phyloP scores from a whole-genome alignment of 1,139 yeast species.

The Candida neerlandica region DNA sequence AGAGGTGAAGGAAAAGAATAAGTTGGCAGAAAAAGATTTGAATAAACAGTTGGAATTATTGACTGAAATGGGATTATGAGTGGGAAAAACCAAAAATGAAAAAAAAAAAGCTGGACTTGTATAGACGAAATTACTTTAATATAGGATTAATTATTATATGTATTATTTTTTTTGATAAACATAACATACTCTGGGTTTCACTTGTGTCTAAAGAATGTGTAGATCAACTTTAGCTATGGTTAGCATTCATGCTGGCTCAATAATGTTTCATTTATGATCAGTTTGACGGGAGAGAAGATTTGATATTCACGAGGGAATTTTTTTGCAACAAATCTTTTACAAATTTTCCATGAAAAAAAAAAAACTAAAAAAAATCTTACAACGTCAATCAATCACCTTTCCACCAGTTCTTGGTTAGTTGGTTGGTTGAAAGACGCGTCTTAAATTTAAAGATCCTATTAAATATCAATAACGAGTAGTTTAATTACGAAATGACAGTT shows the following conservation, averaged over 20 bases:
- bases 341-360: not conserved
- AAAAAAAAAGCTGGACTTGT: not conserved
- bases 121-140: not conserved
- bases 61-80: conserved; percentile 49
- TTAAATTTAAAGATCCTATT: not conserved
- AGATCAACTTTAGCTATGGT: not conserved
- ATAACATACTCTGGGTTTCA: not conserved
- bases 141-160: not conserved
- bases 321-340: not conserved
- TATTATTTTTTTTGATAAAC: not conserved
- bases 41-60: conserved; percentile 61
- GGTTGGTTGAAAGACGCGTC: not conserved
- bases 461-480: not conserved
- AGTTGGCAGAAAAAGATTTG: conserved; percentile 53
- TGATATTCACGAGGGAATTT: not conserved
- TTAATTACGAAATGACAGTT: not conserved
- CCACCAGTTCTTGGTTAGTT: no score
- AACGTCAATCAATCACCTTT: no score
- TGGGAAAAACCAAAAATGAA: not conserved
- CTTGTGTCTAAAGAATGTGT: not conserved
- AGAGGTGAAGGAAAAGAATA: conserved; percentile 36
- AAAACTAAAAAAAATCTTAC: not conserved
- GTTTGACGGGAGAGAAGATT: not conserved
- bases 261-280: not conserved
- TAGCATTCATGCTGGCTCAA: not conserved